These are phyloP conservation scores for Jatropha multifida DNA, from an alignment of 441 rosid species.

Conservation along the genomic window DNA sequence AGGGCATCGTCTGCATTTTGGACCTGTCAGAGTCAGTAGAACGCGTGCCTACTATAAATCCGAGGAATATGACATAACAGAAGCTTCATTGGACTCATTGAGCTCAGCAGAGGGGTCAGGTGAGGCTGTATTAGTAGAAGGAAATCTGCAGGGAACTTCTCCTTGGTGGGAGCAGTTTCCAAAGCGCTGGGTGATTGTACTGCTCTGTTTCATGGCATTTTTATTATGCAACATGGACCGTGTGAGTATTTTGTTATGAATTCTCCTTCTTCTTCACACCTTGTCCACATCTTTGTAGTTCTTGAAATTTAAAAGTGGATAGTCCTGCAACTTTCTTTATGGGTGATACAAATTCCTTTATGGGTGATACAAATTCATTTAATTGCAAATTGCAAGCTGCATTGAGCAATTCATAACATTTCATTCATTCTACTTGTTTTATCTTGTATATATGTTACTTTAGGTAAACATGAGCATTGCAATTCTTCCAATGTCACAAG, in stretches of 20 bases:
- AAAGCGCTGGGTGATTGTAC: constrained; percentile 84
- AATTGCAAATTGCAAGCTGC: constrained; percentile 1
- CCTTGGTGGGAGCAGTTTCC: constrained; percentile 89
- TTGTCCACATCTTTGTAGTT: not conserved
- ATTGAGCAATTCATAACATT: not conserved
- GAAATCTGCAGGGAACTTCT: constrained; percentile 43
- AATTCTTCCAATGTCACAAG: constrained; percentile 95
- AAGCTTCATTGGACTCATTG: constrained; percentile 52
- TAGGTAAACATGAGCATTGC: constrained; percentile 99
- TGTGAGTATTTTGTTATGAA: constrained; percentile 43
- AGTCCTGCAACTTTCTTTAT: not conserved
- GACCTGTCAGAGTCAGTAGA: constrained; percentile 38
- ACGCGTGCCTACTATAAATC: constrained; percentile 73
- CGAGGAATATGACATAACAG: constrained; percentile 66
- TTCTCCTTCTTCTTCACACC: constrained; percentile 2
- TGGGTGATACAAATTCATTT: not conserved
- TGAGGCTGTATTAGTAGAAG: constrained; percentile 56
- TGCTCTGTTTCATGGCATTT: constrained; percentile 84
- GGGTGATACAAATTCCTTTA: not conserved
- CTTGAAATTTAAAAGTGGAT: not conserved
- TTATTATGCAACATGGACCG: constrained; percentile 98
- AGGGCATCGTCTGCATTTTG: constrained; percentile 23
- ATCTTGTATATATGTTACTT: constrained; percentile 26
- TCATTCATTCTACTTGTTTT: constrained; percentile 1
- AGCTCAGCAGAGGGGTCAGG: constrained; percentile 48